phyloP scores from a whole-genome alignment of 2,329 filamentous ascomycete genomes.

The Microsporum ferrugineum region DNA sequence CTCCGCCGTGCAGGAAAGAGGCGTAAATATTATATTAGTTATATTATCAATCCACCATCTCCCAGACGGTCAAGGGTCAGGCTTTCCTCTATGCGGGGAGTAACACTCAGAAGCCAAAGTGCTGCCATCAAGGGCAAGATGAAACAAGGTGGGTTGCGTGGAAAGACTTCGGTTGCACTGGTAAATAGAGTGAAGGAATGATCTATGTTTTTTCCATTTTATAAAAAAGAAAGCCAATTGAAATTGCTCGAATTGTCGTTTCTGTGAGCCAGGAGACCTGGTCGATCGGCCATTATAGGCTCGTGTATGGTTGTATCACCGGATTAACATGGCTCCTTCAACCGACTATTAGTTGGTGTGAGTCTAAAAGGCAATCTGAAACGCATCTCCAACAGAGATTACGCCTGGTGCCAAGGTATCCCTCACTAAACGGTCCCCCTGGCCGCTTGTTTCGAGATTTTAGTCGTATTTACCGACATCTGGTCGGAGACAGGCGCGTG shows the following conservation, averaged over 20 bases:
- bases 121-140: not conserved
- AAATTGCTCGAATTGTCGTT: not conserved
- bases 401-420: not conserved
- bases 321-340: not conserved
- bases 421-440: not conserved
- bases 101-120: not conserved
- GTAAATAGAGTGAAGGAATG: not conserved
- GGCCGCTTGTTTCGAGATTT: conserved; percentile 1
- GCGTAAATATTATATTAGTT: not conserved
- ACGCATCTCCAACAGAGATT: conserved; percentile 2
- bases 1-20: not conserved
- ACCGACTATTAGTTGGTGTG: not conserved
- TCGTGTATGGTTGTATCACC: not conserved
- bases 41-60: not conserved
- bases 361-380: not conserved
- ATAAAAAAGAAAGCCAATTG: not conserved
- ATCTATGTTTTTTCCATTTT: not conserved
- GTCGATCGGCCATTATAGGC: not conserved
- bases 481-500: conserved; percentile 1
- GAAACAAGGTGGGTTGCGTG: not conserved
- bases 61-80: not conserved
- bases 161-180: not conserved
- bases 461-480: not conserved
- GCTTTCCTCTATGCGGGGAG: not conserved
- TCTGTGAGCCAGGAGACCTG: not conserved